Base-by-base conservation (phyloP, 495 filamentous ascomycete genomes). In the Cryomyces antarcticus region DNA sequence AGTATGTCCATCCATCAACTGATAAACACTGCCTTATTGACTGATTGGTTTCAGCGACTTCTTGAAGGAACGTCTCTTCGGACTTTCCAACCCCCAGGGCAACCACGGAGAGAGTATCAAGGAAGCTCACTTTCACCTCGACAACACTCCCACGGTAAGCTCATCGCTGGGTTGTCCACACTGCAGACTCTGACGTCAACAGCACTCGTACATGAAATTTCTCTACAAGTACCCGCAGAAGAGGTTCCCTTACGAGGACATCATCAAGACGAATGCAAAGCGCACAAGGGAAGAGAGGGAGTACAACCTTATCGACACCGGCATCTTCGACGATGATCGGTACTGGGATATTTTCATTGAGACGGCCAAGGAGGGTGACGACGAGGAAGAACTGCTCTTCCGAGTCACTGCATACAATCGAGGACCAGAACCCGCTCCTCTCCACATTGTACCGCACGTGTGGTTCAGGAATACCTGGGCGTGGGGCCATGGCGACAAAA, bases 321-420 rank as follows among this genome's bases (percentile, higher is more conserved):
- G 78, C n/a, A 63, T 80, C 42, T 95, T 96, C 53, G 69, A 84
- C n/a, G 84, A 94, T 11, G 78, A 89, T 53, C 65, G 78, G 41
- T 96, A 96, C 61, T 96, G 85, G 81, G 88, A 96, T 57, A 93
- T 93, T 54, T 78, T 88, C 58, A 94, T 96, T 48, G 88, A 96
- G 63, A 87, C 80, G 6, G 88, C 87, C 33, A 96, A 96, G 62
- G 88, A 94, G 50, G 73, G 70, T 6, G 76, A 93, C 37, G 78
- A 93, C 51, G 77, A 80, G 41, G 85, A 94, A 24, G 88, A 93
- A 59, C 65, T 96, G 11, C 69, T 93, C 33, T 96, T 95, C 66
- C 83, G 88, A 49, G 78, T 94, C 34, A 95, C 89, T 17, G 87
- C 86, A 30, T 96, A 87, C 75, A 96, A 96, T 57, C 72, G 88